These are phyloP conservation scores for Phytophthora quininea DNA, from an alignment of 352 stramenopile species.

Conservation along the genomic window DNA sequence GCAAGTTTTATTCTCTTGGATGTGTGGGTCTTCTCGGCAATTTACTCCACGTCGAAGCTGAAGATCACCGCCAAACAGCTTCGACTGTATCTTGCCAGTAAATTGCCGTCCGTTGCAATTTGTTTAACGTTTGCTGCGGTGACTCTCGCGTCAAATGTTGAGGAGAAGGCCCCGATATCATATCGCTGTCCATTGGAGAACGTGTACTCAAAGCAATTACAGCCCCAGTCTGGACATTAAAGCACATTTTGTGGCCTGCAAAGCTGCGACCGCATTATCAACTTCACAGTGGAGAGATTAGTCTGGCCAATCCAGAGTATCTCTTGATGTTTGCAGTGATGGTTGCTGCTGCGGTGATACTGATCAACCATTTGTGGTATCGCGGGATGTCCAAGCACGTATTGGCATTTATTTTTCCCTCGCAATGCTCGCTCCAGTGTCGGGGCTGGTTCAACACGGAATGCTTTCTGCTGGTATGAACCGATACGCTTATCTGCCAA, in stretches of 20 bases:
- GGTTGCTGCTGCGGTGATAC: slow-evolving; percentile 11
- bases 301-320: slow-evolving; percentile 35
- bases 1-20: slow-evolving; percentile 43
- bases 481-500: slow-evolving; percentile 68
- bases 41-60: background rate
- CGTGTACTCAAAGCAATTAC: slow-evolving; percentile 47
- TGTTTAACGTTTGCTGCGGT: slow-evolving; percentile 32
- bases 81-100: slow-evolving; percentile 14
- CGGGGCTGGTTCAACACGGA: slow-evolving; percentile 66
- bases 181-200: slow-evolving; percentile 38
- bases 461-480: slow-evolving; percentile 47
- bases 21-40: slow-evolving; percentile 15
- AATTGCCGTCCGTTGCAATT: slow-evolving; percentile 21
- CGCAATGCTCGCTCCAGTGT: slow-evolving; percentile 52
- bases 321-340: slow-evolving; percentile 25
- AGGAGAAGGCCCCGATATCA: slow-evolving; percentile 41
- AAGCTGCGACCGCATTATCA: slow-evolving; percentile 56
- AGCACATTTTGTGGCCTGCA: slow-evolving; percentile 45
- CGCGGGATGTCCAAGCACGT: slow-evolving; percentile 21
- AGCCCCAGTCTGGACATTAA: slow-evolving; percentile 34
- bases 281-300: slow-evolving; percentile 39
- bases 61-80: background rate
- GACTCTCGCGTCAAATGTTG: slow-evolving; percentile 47
- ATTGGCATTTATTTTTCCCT: slow-evolving; percentile 38
- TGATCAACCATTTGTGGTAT: slow-evolving; percentile 1